phyloP scores from a whole-genome alignment of 208 protist species.

The Porcisia deanei region DNA sequence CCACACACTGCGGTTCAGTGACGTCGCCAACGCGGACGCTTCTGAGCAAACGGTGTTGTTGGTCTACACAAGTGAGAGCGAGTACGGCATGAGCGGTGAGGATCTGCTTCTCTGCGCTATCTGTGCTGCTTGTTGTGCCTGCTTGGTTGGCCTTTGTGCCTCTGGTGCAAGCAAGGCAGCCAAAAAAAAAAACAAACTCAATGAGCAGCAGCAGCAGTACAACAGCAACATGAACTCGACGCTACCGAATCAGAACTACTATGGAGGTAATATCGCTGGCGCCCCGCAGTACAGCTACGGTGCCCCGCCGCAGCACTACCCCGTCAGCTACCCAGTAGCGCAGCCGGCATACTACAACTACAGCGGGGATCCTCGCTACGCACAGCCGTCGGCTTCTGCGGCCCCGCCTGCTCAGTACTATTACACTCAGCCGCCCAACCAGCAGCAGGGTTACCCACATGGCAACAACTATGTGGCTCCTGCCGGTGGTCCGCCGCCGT shows the following conservation, averaged over 20 bases:
- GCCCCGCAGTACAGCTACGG: slow-evolving; percentile 17
- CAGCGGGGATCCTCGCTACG: slow-evolving; percentile 14
- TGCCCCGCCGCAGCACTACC: slow-evolving; percentile 18
- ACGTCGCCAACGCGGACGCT: neutral
- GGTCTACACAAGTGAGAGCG: slow-evolving; percentile 18
- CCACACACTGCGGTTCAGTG: slow-evolving; percentile 6
- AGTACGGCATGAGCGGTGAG: slow-evolving; percentile 16
- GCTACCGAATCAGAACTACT: neutral
- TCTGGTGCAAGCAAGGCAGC: neutral
- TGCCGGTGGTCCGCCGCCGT: neutral
- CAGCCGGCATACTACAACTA: slow-evolving; percentile 37
- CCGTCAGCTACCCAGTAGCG: slow-evolving; percentile 18
- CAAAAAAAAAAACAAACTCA: neutral
- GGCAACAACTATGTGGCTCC: neutral
- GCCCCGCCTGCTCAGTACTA: slow-evolving; percentile 2
- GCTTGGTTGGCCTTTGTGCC: slow-evolving; percentile 20
- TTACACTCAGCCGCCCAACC: neutral
- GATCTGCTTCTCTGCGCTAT: slow-evolving; percentile 17
- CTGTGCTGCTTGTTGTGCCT: slow-evolving; percentile 16
- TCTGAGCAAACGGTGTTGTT: slow-evolving; percentile 15
- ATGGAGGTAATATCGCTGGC: neutral
- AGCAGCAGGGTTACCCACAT: neutral
- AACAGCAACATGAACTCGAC: neutral
- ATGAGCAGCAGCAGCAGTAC: slow-evolving; percentile 12
- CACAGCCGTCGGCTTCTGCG: neutral